These are phyloP conservation scores for Rhodamnia rubescens DNA, from an alignment of 345 rosid species.

Conservation along the genomic window DNA sequence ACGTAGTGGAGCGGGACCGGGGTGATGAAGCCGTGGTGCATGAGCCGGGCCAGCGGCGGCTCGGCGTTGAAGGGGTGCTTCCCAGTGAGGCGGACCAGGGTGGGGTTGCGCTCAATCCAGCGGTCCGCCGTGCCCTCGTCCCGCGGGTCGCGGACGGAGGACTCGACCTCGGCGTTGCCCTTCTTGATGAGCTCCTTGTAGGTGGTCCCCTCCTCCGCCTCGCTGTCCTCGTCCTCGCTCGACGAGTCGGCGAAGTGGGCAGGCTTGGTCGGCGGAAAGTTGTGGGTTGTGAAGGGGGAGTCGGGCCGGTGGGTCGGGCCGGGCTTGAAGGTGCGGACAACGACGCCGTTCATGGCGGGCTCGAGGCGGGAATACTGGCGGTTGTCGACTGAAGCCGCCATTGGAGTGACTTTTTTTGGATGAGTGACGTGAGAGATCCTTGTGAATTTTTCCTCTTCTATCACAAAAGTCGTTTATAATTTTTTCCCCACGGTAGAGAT, in stretches of 20 bases:
- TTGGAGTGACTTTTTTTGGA: not conserved
- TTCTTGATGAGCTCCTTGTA: conserved; percentile 33
- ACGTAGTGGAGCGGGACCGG: conserved; percentile 93
- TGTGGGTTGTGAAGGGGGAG: conserved; percentile 16
- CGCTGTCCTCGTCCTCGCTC: conserved; percentile 36
- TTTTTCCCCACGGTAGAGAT: not conserved
- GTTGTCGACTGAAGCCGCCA: conserved; percentile 83
- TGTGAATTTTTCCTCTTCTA: not conserved
- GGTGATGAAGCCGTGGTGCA: conserved; percentile 94
- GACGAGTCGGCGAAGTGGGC: conserved; percentile 18
- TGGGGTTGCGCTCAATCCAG: conserved; percentile 75
- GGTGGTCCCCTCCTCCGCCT: conserved; percentile 20
- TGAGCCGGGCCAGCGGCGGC: conserved; percentile 62
- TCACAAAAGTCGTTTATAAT: not conserved
- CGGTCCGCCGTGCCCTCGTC: conserved; percentile 69
- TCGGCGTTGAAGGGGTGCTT: conserved; percentile 94
- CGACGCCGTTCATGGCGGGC: conserved; percentile 41
- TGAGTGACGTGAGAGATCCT: not conserved
- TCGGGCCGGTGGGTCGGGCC: conserved; percentile 27
- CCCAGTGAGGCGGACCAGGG: conserved; percentile 91
- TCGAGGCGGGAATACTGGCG: conserved; percentile 47
- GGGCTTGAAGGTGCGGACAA: conserved; percentile 35
- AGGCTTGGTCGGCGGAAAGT: not conserved
- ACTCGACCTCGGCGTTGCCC: conserved; percentile 55
- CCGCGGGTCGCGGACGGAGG: conserved; percentile 47